Evolutionary conservation across 2,329 filamentous ascomycete species (phyloP).

Genomic region (Talaromyces pinophilus): DNA sequence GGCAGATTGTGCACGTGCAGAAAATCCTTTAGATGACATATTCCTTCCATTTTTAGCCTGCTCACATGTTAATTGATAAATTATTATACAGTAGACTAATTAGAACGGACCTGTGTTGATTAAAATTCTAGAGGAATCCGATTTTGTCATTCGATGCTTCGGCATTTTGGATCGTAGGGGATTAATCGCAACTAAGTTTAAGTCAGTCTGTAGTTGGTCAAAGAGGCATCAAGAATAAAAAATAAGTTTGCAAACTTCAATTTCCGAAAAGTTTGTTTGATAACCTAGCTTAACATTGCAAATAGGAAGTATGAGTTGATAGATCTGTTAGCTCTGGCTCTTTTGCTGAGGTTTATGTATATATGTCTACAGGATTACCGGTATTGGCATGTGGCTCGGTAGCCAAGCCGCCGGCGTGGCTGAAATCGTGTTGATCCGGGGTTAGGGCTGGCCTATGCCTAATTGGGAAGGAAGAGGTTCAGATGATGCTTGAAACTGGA

Average conservation of each 20-base stretch:
- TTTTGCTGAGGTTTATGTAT: neutral
- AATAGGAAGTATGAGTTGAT: neutral
- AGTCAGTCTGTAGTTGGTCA: neutral
- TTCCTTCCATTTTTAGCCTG: neutral
- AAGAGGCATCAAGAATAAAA: neutral
- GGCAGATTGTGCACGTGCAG: neutral
- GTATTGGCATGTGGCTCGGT: too few relatives aligned
- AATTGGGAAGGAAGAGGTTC: neutral
- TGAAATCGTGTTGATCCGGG: too few relatives aligned
- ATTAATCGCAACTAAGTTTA: neutral
- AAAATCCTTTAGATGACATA: neutral
- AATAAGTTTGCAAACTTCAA: neutral
- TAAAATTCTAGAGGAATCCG: neutral
- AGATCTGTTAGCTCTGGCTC: neutral
- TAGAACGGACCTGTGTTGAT: neutral
- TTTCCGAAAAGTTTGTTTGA: neutral
- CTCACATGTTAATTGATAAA: neutral
- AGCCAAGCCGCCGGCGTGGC: too few relatives aligned
- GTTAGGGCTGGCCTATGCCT: neutral
- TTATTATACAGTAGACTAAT: neutral
- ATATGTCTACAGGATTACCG: constrained; percentile 24
- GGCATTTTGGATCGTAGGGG: neutral
- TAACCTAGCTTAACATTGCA: neutral
- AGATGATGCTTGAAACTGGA: neutral
- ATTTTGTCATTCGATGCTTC: neutral